Evolutionary conservation across 805 yeast species (phyloP), one percentile per base, ranked within the genome.

Genomic region (Metschnikowia orientalis): DNA sequence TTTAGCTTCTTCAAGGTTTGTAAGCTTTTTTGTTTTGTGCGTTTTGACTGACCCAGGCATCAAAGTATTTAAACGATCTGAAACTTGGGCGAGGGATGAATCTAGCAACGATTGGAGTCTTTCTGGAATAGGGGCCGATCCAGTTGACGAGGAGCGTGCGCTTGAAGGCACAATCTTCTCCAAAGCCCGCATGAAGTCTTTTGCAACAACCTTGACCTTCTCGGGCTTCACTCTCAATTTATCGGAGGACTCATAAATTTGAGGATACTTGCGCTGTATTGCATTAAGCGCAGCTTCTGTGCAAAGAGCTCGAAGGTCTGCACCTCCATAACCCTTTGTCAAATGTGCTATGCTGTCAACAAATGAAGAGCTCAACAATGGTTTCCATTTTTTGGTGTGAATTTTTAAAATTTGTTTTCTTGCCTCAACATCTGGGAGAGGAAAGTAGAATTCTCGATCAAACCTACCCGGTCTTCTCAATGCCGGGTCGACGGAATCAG

Each of bases 401-500:
- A 92, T 92, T 33, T 73, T 60, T 26, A 92, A 60, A 40, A 92
- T 92, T 43, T 82, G 79, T 39, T 73, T 73, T 44, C 98, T 72
- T 3, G 96, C 87, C 18, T 73, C 72, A 4, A 74, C 48, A 51
- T 87, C 94, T 1, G 98, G 98, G 34, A 92, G 64, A 4, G 97
- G 95, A 67, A 92, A 92, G 57, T 85, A 92, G 56, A 92, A 92
- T 55, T 92, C 98, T 44, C 98, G 73, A 56, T 92, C 98, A 51
- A 92, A 92, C 57, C 98, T 73, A 1, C 98, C 98, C 0, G 98
- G 98, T 49, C 98, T 74, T 52, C 98, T 74, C 38, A 92, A 68
- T 0, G 98, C 98, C 1, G 98, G 97, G 59, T 92, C 98, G n/a
- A 92, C 85, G 0, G 97, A 84, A 60, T 92, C 97, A 0, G 98